Evolutionary conservation across 345 rosid genomes (phyloP), one percentile per base, ranked within the genome.

Genomic region (Gossypium anomalum): DNA sequence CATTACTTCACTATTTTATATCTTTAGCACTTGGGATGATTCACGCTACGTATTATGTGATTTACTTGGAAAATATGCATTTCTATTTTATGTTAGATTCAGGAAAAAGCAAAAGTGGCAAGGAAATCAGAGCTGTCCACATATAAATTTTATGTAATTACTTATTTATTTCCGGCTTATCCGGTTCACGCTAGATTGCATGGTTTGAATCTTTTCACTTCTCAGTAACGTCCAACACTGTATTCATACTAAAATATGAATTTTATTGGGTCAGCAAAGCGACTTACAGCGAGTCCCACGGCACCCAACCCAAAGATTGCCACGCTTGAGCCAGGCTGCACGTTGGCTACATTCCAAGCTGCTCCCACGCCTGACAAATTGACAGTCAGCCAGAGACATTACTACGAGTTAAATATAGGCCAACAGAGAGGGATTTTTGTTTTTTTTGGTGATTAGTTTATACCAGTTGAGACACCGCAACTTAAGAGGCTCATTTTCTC

Each of bases 291-390:
- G 34, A 91, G 89, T n/a, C 93, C 97, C 52, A 86, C 81, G 2
- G 93, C 76, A 16, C 93, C 97, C 59, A 91, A 53, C 9, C 93
- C 97, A 59, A 91, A 91, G 67, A 91, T 64, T 10, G 97, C 93
- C 43, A 86, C 89, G 2, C 41, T 84, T 16, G 86, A 84, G 62
- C 93, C 93, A 34, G 84, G 83, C 52, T 89, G 83, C 51, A 89
- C 86, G 4, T 89, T 67, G 4, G 93, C 92, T 11, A 66, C 74
- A 51, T 87, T 87, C 97, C 93, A 91, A 3, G 87, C 97, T 17
- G 88, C 93, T 70, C 97, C 97, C 13, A 91, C 90, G 6, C 92
- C 96, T 87, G 67, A 34, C 22, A 63, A 63, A 41, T 64, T 64
- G 68, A 17, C 69, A 60, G 38, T 34, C 38, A 34, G 38, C 6